A percentile compares a stretch with the other conserved stretches of the same genome.
phyloP scores from a whole-genome alignment of 2,329 filamentous ascomycete species.

The Xylariaceae sp. region DNA sequence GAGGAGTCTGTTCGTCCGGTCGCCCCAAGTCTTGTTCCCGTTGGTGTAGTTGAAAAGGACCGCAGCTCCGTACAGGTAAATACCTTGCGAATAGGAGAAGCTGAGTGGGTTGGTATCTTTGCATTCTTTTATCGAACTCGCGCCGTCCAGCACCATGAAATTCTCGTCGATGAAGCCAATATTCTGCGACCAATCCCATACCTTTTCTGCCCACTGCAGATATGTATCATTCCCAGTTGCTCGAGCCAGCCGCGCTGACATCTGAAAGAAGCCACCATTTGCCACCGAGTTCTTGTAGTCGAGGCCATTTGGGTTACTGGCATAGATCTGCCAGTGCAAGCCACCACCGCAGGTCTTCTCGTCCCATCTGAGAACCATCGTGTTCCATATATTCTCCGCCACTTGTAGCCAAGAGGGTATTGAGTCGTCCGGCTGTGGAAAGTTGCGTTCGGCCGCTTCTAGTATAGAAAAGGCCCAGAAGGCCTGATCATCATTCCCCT shows the following conservation, averaged over 20 bases:
- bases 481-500: slow-evolving; percentile 71
- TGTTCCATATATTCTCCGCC: slow-evolving; percentile 67
- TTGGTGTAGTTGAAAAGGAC: slow-evolving; percentile 59
- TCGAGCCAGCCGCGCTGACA: slow-evolving; percentile 69
- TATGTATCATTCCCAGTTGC: slow-evolving; percentile 65
- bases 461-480: slow-evolving; percentile 69
- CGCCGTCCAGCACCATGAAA: slow-evolving; percentile 60
- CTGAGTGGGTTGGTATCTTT: slow-evolving; percentile 48
- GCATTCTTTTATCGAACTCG: slow-evolving; percentile 53
- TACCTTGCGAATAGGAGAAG: slow-evolving; percentile 63
- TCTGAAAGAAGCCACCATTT: slow-evolving; percentile 79
- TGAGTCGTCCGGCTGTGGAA: slow-evolving; percentile 54
- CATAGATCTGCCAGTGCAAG: slow-evolving; percentile 76
- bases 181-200: slow-evolving; percentile 61
- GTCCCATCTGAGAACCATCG: slow-evolving; percentile 68
- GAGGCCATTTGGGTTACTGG: slow-evolving; percentile 67
- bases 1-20: slow-evolving; percentile 50
- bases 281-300: slow-evolving; percentile 79
- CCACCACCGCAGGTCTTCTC: slow-evolving; percentile 63
- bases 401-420: slow-evolving; percentile 64
- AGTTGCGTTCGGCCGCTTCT: slow-evolving; percentile 64
- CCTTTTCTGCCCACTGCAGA: slow-evolving; percentile 59
- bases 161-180: slow-evolving; percentile 54
- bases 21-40: slow-evolving; percentile 48
- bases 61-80: slow-evolving; percentile 62